phyloP scores from a whole-genome alignment of 2,329 filamentous ascomycete species.

The Cadophora luteo-olivacea region DNA sequence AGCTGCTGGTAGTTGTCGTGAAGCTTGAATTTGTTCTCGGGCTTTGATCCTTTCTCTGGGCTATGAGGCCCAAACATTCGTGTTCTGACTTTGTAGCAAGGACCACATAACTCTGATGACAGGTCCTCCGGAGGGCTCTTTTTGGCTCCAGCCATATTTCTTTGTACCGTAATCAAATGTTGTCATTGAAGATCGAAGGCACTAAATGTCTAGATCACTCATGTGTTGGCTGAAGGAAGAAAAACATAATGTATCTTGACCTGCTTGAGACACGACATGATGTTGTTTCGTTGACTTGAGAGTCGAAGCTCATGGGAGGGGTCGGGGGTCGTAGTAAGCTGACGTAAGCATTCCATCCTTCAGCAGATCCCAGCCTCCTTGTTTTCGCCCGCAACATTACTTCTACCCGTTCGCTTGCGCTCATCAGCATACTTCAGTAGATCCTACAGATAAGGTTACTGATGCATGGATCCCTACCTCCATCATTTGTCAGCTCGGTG shows the following conservation, averaged over 20 bases:
- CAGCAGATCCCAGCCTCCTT: background rate
- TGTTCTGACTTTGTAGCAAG: constrained; percentile 2
- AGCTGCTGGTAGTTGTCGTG: background rate
- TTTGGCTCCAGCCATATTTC: background rate
- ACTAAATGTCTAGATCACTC: background rate
- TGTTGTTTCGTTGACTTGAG: background rate
- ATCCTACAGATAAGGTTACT: background rate
- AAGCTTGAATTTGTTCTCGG: background rate
- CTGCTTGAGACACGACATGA: background rate
- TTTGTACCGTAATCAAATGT: too few species aligned
- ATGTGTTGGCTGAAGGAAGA: too few species aligned
- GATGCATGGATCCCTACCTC: background rate
- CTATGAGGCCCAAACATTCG: constrained; percentile 1
- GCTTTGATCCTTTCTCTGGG: background rate
- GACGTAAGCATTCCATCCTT: background rate
- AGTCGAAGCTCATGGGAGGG: background rate
- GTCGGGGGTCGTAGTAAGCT: background rate
- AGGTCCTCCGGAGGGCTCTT: background rate
- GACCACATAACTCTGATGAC: background rate
- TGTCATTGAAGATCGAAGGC: background rate
- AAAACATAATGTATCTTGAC: background rate
- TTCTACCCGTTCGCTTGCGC: background rate
- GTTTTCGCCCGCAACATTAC: background rate
- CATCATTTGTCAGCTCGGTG: background rate
- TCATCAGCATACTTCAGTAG: background rate